Conservation (phyloP, 441 rosid genomes). For the Populus hybrid region DNA sequence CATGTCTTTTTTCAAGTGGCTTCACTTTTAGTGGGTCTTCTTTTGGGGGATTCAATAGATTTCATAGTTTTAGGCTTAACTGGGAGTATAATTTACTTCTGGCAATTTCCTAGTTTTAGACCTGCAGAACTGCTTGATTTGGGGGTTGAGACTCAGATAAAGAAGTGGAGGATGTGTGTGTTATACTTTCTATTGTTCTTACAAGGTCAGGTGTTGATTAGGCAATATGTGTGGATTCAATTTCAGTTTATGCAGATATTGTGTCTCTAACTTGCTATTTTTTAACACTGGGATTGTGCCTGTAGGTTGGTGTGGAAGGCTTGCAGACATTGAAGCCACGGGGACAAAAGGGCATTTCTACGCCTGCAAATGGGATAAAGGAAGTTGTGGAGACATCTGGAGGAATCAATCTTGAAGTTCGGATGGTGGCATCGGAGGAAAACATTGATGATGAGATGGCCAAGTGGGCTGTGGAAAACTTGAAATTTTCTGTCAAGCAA, state of each 20-base stretch:
- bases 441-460: conserved; percentile 44
- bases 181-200: neutral
- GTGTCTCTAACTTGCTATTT: conserved; percentile 15
- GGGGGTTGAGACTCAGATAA: neutral
- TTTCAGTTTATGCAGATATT: neutral
- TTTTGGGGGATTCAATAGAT: neutral
- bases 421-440: conserved; percentile 55
- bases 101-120: neutral
- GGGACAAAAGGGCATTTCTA: conserved; percentile 31
- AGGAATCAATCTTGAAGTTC: conserved; percentile 77
- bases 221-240: neutral
- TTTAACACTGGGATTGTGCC: conserved; percentile 8
- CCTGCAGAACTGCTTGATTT: neutral
- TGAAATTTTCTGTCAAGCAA: conserved; percentile 83
- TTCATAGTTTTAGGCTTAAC: no score
- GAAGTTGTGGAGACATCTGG: conserved; percentile 45
- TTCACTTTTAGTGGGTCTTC: neutral
- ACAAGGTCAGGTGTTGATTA: neutral
- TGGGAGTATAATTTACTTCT: neutral
- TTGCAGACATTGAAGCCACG: conserved; percentile 81
- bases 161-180: neutral
- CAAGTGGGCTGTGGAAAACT: conserved; percentile 70
- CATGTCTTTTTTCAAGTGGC: neutral
- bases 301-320: conserved; percentile 82
- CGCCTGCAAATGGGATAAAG: conserved; percentile 51